Base-by-base conservation (phyloP, 371 early-diverging fungal genomes). In the Capillidium rhysosporum region DNA sequence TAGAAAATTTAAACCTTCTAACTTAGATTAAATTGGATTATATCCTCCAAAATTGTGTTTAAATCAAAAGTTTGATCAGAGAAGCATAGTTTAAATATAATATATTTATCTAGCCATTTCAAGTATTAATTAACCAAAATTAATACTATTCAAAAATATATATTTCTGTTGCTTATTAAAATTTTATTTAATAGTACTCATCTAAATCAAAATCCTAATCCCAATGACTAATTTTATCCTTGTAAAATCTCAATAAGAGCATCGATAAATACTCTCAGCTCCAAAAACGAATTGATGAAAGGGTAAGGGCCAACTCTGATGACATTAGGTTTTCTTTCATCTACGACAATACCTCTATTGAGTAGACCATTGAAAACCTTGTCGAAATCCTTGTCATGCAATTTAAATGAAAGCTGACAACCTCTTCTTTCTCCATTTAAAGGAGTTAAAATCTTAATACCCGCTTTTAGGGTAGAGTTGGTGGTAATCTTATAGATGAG, bases 281-380 rank as follows among this genome's bases (percentile, higher is more conserved):
- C 97, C 45, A 59, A 65, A 65, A 86, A 95, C 2, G 78, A 74
- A 63, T 87, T 87, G 64, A 93, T 93, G 29, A 95, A 68, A 4
- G 96, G 90, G 1, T 76, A 72, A 4, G 95, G 96, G 7, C 91
- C 86, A 26, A 95, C 68, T 40, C 97, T 75, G 57, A 97, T 90
- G 34, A 86, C 87, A 62, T 92, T 80, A 0, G 95, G 95, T 61
- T 84, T 78, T 40, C 97, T 72, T 57, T 89, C 86, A 61, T 97
- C 97, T 26, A 79, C 76, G 40, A 93, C 72, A 1, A 92, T 77
- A 2, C 89, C 95, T 2, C 66, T 66, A 0, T 63, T 61, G 47
- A 72, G 69, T 52, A 93, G 65, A 0, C 60, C 66, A 0, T 65
- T 63, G 67, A 76, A 76, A 7, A 80, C 72, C 12, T 71, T 69